A percentile compares a stretch with the other conserved stretches of the same genome.
These are phyloP conservation scores for Noccaea caerulescens DNA, from an alignment of 345 rosid species.

Conservation along the genomic window DNA sequence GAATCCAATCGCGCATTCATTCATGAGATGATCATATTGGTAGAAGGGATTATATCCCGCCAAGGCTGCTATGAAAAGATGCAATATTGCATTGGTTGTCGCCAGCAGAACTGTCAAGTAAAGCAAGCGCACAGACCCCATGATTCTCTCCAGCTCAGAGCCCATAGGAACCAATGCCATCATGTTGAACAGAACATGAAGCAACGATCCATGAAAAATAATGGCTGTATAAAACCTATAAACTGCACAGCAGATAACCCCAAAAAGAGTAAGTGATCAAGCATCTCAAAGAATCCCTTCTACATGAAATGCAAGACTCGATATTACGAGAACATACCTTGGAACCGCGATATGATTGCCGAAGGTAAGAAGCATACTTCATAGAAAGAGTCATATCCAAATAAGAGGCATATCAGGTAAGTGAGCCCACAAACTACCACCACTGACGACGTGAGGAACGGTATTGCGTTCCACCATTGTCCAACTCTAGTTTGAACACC, in stretches of 20 bases:
- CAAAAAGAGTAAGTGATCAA: neutral
- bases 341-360: slow-evolving; percentile 67
- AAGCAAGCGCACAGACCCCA: slow-evolving; percentile 89
- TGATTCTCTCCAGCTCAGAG: slow-evolving; percentile 92
- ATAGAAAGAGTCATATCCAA: slow-evolving; percentile 83
- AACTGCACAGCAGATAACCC: slow-evolving; percentile 53
- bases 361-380: slow-evolving; percentile 89
- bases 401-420: slow-evolving; percentile 75
- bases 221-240: slow-evolving; percentile 83
- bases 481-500: slow-evolving; percentile 71
- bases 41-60: slow-evolving; percentile 67
- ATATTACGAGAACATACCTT: slow-evolving; percentile 56
- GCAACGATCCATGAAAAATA: slow-evolving; percentile 85
- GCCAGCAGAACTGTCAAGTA: slow-evolving; percentile 79
- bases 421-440: slow-evolving; percentile 71
- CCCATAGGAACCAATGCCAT: slow-evolving; percentile 96
- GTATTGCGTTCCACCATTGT: slow-evolving; percentile 94
- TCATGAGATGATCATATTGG: slow-evolving; percentile 51
- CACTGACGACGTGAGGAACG: slow-evolving; percentile 78
- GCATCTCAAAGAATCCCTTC: neutral
- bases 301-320: neutral
- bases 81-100: slow-evolving; percentile 77
- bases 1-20: slow-evolving; percentile 90
- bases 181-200: slow-evolving; percentile 95
- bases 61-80: slow-evolving; percentile 73